Conservation (phyloP, 306 rosid species). For the Mimosa bimucronata region DNA sequence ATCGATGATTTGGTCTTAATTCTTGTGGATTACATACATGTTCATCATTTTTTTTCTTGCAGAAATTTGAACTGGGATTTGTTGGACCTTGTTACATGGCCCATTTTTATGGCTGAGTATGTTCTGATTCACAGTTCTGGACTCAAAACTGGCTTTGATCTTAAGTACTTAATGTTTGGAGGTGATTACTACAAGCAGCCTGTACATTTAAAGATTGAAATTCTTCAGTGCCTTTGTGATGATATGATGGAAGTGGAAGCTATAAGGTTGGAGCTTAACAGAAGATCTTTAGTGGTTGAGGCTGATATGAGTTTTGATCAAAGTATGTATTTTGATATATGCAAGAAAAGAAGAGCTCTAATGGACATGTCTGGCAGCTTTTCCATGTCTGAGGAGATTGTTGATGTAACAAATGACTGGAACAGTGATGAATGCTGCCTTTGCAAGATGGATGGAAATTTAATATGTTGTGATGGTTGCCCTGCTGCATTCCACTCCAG, state of each 20-base stretch:
- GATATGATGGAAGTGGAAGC: slow-evolving; percentile 91
- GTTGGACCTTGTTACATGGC: slow-evolving; percentile 92
- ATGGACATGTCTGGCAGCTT: slow-evolving; percentile 58
- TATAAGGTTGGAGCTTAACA: slow-evolving; percentile 83
- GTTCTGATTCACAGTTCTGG: slow-evolving; percentile 73
- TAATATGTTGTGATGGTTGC: slow-evolving; percentile 99
- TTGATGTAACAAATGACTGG: slow-evolving; percentile 73
- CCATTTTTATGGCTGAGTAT: slow-evolving; percentile 89
- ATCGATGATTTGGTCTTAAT: slow-evolving; percentile 39
- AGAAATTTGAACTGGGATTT: slow-evolving; percentile 97
- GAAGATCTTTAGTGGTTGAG: slow-evolving; percentile 80
- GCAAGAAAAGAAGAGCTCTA: slow-evolving; percentile 67
- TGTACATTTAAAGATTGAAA: slow-evolving; percentile 67
- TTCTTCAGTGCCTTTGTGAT: slow-evolving; percentile 88
- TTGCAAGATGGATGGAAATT: slow-evolving; percentile 96
- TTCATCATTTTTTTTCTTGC: slow-evolving; percentile 38
- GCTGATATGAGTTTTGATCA: slow-evolving; percentile 65
- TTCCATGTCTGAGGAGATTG: slow-evolving; percentile 57
- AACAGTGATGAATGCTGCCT: slow-evolving; percentile 97
- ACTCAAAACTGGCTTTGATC: slow-evolving; percentile 64
- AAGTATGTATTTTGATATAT: slow-evolving; percentile 54
- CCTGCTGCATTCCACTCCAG: slow-evolving; percentile 97
- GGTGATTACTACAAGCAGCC: slow-evolving; percentile 79
- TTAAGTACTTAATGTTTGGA: slow-evolving; percentile 55
- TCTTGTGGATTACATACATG: slow-evolving; percentile 26